A percentile compares a stretch with the other conserved stretches of the same genome.
phyloP scores from a whole-genome alignment of 768 basidiomycete species.

The Leccinum rimulosum region DNA sequence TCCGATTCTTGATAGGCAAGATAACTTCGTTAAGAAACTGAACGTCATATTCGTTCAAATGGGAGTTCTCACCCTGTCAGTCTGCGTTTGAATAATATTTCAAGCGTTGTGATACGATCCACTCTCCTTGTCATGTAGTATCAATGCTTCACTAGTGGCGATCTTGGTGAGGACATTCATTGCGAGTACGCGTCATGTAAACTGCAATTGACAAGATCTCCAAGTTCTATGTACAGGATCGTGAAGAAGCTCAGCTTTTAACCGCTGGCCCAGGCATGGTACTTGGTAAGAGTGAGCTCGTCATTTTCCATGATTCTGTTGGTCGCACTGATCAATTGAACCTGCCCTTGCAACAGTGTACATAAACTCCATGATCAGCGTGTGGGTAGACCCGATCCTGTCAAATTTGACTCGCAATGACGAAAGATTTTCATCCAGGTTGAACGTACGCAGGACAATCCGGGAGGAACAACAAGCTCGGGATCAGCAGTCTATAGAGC shows the following conservation, averaged over 20 bases:
- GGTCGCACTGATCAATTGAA: background rate
- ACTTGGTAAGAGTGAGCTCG: constrained; percentile 20
- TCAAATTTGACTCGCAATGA: background rate
- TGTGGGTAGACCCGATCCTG: constrained; percentile 14
- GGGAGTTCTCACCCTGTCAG: constrained; percentile 21
- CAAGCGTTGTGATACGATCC: background rate
- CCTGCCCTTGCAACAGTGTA: constrained; percentile 12
- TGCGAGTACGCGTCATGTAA: background rate
- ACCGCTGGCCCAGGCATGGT: constrained; percentile 9
- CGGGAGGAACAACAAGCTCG: constrained; percentile 14
- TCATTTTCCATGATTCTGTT: background rate
- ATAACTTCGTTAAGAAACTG: constrained; percentile 12
- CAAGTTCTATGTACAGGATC: constrained; percentile 19
- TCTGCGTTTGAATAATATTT: background rate
- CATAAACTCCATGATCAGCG: constrained; percentile 23
- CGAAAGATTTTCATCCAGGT: background rate
- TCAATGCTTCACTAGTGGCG: constrained; percentile 9
- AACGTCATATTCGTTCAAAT: constrained; percentile 18
- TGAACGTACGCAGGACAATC: constrained; percentile 18
- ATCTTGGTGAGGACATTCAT: constrained; percentile 10
- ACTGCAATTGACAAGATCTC: background rate
- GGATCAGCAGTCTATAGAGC: background rate
- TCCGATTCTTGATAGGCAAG: background rate
- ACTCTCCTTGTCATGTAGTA: background rate
- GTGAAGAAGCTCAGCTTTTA: background rate